phyloP scores from a whole-genome alignment of 768 basidiomycete genomes.

The Auriculariales sp. region DNA sequence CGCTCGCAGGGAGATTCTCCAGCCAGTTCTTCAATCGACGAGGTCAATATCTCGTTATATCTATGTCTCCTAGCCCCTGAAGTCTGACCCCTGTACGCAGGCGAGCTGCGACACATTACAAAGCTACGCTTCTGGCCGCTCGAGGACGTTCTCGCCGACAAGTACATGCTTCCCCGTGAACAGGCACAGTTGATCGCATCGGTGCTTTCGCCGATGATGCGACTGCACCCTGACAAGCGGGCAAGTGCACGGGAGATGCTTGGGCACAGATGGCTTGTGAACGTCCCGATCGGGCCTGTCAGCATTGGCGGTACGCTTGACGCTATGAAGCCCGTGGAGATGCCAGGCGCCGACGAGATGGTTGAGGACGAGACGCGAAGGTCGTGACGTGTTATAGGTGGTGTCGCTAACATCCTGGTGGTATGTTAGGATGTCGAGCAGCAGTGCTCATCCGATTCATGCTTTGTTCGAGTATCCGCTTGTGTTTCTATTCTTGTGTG shows the following conservation, averaged over 20 bases:
- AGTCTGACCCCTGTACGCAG: slow-evolving; percentile 19
- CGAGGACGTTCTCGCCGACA: slow-evolving; percentile 72
- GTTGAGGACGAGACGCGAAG: neutral
- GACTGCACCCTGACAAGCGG: slow-evolving; percentile 76
- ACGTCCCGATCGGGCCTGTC: neutral
- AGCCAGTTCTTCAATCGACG: slow-evolving; percentile 93
- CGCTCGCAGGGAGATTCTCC: slow-evolving; percentile 84
- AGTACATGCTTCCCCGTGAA: slow-evolving; percentile 78
- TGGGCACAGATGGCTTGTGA: slow-evolving; percentile 65
- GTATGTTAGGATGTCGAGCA: no score
- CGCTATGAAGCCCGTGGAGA: neutral
- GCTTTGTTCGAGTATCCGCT: no score
- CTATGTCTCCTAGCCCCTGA: neutral
- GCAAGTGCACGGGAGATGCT: slow-evolving; percentile 78
- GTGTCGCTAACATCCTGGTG: no score
- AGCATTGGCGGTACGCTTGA: neutral
- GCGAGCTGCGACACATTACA: slow-evolving; percentile 85
- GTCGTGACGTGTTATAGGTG: no score
- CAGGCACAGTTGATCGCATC: slow-evolving; percentile 72
- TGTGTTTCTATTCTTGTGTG: no score
- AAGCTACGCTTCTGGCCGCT: slow-evolving; percentile 90
- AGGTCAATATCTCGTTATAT: slow-evolving; percentile 33
- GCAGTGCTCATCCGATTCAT: no score
- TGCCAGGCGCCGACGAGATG: neutral
- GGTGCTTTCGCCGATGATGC: slow-evolving; percentile 82